phyloP scores from a whole-genome alignment of 2,329 filamentous ascomycete genomes.

The Fusarium phyllophilum region DNA sequence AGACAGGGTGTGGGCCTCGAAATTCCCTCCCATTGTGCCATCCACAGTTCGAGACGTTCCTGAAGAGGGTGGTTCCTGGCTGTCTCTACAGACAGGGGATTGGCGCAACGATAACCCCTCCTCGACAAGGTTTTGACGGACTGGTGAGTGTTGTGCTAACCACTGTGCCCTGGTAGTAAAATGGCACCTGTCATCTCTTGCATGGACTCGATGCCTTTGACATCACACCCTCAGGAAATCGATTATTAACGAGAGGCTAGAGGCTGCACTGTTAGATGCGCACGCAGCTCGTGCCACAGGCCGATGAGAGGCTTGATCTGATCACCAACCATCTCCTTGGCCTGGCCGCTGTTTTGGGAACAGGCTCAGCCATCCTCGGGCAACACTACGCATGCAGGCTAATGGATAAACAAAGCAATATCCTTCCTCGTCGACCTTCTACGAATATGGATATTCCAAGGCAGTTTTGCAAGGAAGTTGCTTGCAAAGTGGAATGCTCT shows the following conservation, averaged over 20 bases:
- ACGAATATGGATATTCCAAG: neutral
- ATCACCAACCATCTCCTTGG: constrained; percentile 26
- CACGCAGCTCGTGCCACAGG: constrained; percentile 18
- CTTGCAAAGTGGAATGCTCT: neutral
- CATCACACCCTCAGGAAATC: constrained; percentile 33
- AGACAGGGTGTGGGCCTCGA: constrained; percentile 15
- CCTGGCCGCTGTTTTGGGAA: constrained; percentile 19
- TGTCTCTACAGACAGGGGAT: constrained; percentile 23
- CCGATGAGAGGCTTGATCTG: constrained; percentile 12
- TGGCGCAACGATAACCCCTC: constrained; percentile 25
- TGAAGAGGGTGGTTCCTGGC: constrained; percentile 27
- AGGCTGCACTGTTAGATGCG: constrained; percentile 4
- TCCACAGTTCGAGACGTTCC: constrained; percentile 27
- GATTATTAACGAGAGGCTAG: constrained; percentile 2
- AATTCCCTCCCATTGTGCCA: constrained; percentile 16
- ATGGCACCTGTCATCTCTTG: constrained; percentile 29
- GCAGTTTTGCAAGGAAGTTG: neutral
- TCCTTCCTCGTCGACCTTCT: neutral
- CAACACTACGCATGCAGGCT: neutral
- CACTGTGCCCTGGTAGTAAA: constrained; percentile 14
- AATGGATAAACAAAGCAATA: neutral
- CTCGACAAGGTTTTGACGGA: constrained; percentile 32
- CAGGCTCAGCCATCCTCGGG: constrained; percentile 49
- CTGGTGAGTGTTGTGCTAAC: constrained; percentile 10
- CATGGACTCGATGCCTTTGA: constrained; percentile 21